These are phyloP conservation scores for Auxenochlorella pyrenoidosa DNA, from an alignment of 139 green algal species.

Conservation along the genomic window DNA sequence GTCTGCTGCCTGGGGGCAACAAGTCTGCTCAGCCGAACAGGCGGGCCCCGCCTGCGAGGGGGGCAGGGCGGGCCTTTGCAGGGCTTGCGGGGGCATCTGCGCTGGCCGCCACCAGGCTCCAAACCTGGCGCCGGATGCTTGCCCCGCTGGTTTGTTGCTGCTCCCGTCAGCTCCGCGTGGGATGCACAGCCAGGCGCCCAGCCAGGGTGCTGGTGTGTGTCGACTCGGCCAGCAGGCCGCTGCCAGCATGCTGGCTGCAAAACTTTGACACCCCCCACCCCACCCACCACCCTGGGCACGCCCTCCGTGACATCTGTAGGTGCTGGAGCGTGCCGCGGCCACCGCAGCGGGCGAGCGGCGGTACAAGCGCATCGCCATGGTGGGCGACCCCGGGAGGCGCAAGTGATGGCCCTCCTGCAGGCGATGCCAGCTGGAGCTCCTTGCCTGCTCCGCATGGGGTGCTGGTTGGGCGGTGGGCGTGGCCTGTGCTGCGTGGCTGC, in stretches of 20 bases:
- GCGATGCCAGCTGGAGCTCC: no score
- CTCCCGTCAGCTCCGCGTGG: not conserved
- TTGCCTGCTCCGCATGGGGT: no score
- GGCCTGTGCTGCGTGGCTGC: no score
- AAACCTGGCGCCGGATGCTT: not conserved
- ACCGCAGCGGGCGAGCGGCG: not conserved
- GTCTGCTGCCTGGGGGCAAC: no score
- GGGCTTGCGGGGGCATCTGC: no score
- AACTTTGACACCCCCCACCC: not conserved
- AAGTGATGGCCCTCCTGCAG: not conserved
- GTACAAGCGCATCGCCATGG: constrained; percentile 11
- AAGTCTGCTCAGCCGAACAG: no score
- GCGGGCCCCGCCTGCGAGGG: no score
- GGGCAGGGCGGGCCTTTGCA: no score
- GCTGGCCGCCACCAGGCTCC: no score
- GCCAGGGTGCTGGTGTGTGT: not conserved
- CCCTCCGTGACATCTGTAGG: not conserved
- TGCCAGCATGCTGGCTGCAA: not conserved
- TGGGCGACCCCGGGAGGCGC: not conserved
- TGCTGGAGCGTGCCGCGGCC: not conserved
- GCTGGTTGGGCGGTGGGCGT: no score
- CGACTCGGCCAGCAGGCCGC: no score
- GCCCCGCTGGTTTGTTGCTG: not conserved
- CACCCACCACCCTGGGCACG: not conserved
- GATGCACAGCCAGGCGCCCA: not conserved